Evolutionary conservation across 2,329 filamentous ascomycete species (phyloP), one percentile per base, ranked within the genome.

Genomic region (Mycosphaerella arachidis): DNA sequence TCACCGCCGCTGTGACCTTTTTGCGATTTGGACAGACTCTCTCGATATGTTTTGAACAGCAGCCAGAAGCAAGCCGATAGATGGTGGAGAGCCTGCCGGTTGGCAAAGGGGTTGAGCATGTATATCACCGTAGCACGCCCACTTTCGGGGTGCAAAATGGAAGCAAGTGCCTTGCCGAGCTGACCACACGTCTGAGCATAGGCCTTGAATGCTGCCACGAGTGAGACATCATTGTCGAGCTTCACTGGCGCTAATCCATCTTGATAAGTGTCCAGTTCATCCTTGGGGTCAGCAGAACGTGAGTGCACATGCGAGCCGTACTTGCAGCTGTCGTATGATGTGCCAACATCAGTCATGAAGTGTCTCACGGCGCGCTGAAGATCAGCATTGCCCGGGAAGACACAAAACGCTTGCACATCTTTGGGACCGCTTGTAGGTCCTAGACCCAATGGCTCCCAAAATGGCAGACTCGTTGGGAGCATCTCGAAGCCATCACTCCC

Each of bases 381-480:
- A 1, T 87, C 86, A 30, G 83, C 82, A 67, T 84, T 84, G 54
- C 82, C 78, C 0, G 90, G 90, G 63, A 87, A 89, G 1, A 94
- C 78, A 69, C 88, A 91, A 52, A 90, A 82, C 0, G 86, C 83
- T 37, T 82, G 81, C 31, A 94, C 77, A 62, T 93, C 84, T 72
- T 95, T 95, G 7, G 79, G 70, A 0, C 89, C 88, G 60, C 84
- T 84, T 8, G 84, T 84, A 3, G 91, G 91, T 1, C 85, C 85
- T 1, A 96, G 79, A 0, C 90, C 89, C 18, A 95, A 77, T 51
- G 87, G 86, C 70, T 94, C 90, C 91, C 91, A 95, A 69, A 94
- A 96, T 0, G 82, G 77, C 20, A 93, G 77, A 0, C 89, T 88
- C 0, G 90, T 84, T 1, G 91, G 89, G 24, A 93, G 78, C 43